A percentile compares a stretch with the other conserved stretches of the same genome.
phyloP scores from a whole-genome alignment of 768 basidiomycete species.

The Fistulinella prunicolor region DNA sequence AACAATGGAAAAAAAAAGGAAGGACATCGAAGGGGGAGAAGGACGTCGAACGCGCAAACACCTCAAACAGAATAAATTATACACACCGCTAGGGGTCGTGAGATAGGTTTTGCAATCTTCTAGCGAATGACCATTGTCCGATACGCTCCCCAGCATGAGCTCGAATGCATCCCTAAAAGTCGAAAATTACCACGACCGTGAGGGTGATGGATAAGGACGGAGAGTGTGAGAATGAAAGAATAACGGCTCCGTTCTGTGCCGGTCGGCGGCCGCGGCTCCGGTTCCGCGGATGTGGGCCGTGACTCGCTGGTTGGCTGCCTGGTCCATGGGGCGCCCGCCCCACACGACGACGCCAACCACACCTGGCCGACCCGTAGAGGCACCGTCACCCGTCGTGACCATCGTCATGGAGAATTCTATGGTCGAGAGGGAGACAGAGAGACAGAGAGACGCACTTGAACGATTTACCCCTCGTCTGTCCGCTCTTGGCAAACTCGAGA shows the following conservation, averaged over 20 bases:
- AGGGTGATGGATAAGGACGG: conserved; percentile 3
- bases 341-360: too few species aligned
- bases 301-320: too few species aligned
- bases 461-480: conserved; percentile 17
- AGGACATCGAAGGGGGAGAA: too few species aligned
- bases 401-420: neutral
- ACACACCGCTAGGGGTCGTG: conserved; percentile 54
- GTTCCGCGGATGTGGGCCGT: conserved; percentile 6
- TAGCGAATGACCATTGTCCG: conserved; percentile 70
- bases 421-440: neutral
- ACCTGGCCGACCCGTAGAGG: too few species aligned
- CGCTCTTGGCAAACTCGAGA: conserved; percentile 47
- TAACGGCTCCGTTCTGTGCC: neutral
- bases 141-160: conserved; percentile 81
- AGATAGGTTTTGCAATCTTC: conserved; percentile 82
- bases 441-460: conserved; percentile 42
- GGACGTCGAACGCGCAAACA: too few species aligned
- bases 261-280: neutral
- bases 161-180: conserved; percentile 75
- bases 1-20: neutral
- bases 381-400: neutral
- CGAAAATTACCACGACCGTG: conserved; percentile 15
- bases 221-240: conserved; percentile 13
- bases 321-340: too few species aligned
- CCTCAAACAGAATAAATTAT: too few species aligned